Evolutionary conservation across 345 rosid genomes (phyloP).

Genomic region (Isatis tinctoria): DNA sequence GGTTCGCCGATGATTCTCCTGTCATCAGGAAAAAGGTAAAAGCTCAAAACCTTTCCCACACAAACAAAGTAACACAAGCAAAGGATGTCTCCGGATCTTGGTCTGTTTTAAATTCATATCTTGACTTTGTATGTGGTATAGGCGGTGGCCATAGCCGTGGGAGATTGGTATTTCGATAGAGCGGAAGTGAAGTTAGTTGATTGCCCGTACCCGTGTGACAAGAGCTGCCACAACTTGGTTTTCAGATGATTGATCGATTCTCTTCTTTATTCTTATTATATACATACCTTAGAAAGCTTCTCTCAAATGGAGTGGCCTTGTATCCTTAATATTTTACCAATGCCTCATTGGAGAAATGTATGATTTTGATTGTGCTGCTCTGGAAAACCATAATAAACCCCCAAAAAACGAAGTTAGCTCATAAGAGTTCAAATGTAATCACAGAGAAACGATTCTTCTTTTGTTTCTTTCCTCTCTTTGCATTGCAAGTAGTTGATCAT

Average conservation of each 20-base stretch:
- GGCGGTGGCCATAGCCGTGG: slow-evolving; percentile 86
- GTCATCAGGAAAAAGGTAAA: slow-evolving; percentile 66
- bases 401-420: slow-evolving; percentile 10
- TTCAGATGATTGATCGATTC: slow-evolving; percentile 44
- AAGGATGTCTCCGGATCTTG: not conserved
- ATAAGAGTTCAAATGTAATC: slow-evolving; percentile 5
- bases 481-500: slow-evolving; percentile 19
- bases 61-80: not conserved
- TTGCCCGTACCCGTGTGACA: slow-evolving; percentile 91
- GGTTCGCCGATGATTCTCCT: slow-evolving; percentile 89
- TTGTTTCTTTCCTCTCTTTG: not conserved
- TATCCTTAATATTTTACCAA: slow-evolving; percentile 20
- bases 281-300: slow-evolving; percentile 17
- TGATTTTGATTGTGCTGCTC: not conserved
- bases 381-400: slow-evolving; percentile 16
- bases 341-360: slow-evolving; percentile 29
- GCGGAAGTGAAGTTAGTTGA: slow-evolving; percentile 59
- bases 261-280: slow-evolving; percentile 13
- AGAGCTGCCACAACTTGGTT: slow-evolving; percentile 84
- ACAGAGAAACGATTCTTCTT: not conserved
- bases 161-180: slow-evolving; percentile 92
- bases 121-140: slow-evolving; percentile 24
- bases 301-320: slow-evolving; percentile 17
- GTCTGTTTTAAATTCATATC: not conserved
- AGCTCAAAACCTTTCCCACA: slow-evolving; percentile 15